Evolutionary conservation across 2,329 filamentous ascomycete species (phyloP).

Genomic region (Seiridium cupressi): DNA sequence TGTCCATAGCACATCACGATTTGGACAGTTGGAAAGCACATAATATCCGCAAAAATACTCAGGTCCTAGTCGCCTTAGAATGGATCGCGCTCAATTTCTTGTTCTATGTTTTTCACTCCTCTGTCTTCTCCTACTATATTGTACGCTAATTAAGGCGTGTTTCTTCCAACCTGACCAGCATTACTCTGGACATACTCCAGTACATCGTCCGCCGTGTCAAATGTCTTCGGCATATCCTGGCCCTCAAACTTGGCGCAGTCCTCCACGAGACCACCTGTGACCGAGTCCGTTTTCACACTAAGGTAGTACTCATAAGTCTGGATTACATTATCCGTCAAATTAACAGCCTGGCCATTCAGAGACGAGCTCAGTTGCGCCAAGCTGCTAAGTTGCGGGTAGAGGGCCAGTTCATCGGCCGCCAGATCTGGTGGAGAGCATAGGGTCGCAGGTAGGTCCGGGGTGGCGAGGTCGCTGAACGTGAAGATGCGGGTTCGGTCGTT

Average conservation of each 20-base stretch:
- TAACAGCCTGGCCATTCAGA: conserved; percentile 10
- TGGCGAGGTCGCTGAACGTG: conserved; percentile 16
- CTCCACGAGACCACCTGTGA: conserved; percentile 9
- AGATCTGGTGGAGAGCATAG: conserved; percentile 18
- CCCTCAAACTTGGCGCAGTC: conserved; percentile 13
- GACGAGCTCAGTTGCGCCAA: conserved; percentile 6
- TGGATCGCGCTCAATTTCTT: no score
- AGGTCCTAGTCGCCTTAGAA: no score
- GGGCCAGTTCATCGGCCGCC: background rate
- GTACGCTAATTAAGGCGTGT: background rate
- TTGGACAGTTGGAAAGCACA: no score
- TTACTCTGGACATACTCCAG: conserved; percentile 14
- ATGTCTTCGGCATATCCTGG: conserved; percentile 12
- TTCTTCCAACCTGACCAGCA: conserved; percentile 14
- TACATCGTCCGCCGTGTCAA: conserved; percentile 12
- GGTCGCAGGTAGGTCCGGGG: conserved; percentile 9
- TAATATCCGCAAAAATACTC: no score
- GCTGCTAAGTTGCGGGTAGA: background rate
- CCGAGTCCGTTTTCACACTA: conserved; percentile 10
- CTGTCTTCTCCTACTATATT: no score
- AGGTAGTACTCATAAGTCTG: conserved; percentile 14
- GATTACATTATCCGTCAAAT: conserved; percentile 13
- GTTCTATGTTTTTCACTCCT: no score
- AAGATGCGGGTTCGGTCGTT: conserved; percentile 15
- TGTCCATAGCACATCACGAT: no score